A percentile compares a stretch with the other conserved stretches of the same genome.
Conservation (phyloP, 2,329 filamentous ascomycete genomes). For the Curvularia sp. region DNA sequence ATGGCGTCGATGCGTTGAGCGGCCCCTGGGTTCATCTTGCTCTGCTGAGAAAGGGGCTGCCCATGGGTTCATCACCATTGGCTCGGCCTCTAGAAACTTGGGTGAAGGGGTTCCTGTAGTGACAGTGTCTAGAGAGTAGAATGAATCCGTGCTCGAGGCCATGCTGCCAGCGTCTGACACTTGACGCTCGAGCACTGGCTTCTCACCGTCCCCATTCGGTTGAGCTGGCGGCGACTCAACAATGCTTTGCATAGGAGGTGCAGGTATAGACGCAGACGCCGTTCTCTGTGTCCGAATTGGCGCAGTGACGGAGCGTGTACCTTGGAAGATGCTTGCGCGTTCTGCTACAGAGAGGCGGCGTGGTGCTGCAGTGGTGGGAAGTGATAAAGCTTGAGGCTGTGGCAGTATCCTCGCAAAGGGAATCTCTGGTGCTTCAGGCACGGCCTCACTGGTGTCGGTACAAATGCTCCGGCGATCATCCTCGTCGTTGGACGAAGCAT, state of each 20-base stretch:
- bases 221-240: conserved; percentile 25
- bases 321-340: conserved; percentile 42
- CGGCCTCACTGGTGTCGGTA: conserved; percentile 41
- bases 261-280: conserved; percentile 23
- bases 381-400: conserved; percentile 19
- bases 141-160: conserved; percentile 47
- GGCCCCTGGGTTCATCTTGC: conserved; percentile 33
- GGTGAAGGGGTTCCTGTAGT: conserved; percentile 38
- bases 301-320: conserved; percentile 37
- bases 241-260: conserved; percentile 30
- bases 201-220: conserved; percentile 11
- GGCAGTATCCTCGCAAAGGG: conserved; percentile 26
- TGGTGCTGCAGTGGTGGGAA: conserved; percentile 14
- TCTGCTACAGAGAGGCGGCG: conserved; percentile 40
- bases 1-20: conserved; percentile 45
- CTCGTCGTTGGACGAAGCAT: conserved; percentile 43
- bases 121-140: conserved; percentile 44
- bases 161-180: conserved; percentile 44
- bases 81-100: conserved; percentile 42
- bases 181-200: conserved; percentile 29
- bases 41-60: conserved; percentile 15
- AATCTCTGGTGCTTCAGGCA: conserved; percentile 31
- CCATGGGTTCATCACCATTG: conserved; percentile 41
- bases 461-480: conserved; percentile 46
- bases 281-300: conserved; percentile 22